Base-by-base conservation (phyloP, 2,329 filamentous ascomycete genomes). In the Aspergillus flavus region DNA sequence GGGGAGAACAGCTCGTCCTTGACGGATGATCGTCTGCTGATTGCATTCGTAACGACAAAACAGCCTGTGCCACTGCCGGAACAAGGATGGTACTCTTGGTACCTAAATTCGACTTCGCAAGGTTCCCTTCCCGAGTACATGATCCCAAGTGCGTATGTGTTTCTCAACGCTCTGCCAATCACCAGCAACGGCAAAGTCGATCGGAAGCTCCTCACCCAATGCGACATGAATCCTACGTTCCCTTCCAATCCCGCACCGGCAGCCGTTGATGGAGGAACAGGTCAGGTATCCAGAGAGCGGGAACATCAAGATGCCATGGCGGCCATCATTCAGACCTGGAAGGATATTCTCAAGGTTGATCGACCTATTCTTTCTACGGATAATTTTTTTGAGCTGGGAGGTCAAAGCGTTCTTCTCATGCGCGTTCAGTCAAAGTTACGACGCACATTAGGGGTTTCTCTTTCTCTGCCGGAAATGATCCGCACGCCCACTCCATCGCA, bases 141-240 rank as follows among this genome's bases (percentile, higher is more conserved):
- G 58, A 30, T 61, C 14, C 58, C 58, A 21, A 56, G 32, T 28
- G 50, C 50, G 2, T 61, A 61, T 36, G 50, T 55, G 39, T 46
- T 61, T 16, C 52, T 61, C 16, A 26, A 55, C 1, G 39, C 34
- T 14, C 41, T 61, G 2, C 58, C 58, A 6, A 30, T 43, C 26
- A 56, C 52, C 19, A 61, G 39, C 34, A 45, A 50, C n/a, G 58
- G 58, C 52, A 61, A 61, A 28, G 36, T 41, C 50, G 58, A 61
- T 39, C 36, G 36, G 30, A 32, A 32, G 30, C 30, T 32, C 30
- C 30, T 32, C 30, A 10, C 30, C 30, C 30, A 32, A 6, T 32
- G 30, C 30, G 30, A 32, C 30, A 32, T 32, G 30, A 10, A 32
- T 32, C 30, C 30, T 10, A 32, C 30, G 30, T 32, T 32, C 9